A percentile compares a stretch with the other conserved stretches of the same genome.
Evolutionary conservation across 1,139 yeast species (phyloP).

Genomic region (Nakaseomyces nivariensis): DNA sequence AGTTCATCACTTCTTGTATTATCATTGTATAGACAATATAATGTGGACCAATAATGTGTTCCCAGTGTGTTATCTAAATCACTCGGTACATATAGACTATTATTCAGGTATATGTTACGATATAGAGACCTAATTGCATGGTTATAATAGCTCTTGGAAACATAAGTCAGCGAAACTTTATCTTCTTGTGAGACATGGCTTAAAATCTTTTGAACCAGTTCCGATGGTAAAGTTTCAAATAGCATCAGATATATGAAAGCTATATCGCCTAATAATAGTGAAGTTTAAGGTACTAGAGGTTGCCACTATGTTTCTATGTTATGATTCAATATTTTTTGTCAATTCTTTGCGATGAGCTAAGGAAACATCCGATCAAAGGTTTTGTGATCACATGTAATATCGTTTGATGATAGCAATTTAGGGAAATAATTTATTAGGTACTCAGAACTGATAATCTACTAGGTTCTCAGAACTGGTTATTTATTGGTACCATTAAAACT

Average conservation of each 20-base stretch:
- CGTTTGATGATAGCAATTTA: too few relatives aligned
- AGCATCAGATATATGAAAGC: not conserved
- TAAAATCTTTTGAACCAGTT: conserved; percentile 16
- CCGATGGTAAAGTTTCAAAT: conserved; percentile 20
- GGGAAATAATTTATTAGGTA: too few relatives aligned
- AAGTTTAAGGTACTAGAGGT: too few relatives aligned
- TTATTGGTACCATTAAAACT: too few relatives aligned
- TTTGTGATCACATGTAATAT: too few relatives aligned
- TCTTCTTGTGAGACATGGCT: conserved; percentile 20
- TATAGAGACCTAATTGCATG: conserved; percentile 16
- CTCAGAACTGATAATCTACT: too few relatives aligned
- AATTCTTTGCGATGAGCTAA: too few relatives aligned
- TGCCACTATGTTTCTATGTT: too few relatives aligned
- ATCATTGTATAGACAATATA: conserved; percentile 11
- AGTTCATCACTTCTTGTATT: not conserved
- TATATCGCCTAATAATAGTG: too few relatives aligned
- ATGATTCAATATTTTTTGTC: too few relatives aligned
- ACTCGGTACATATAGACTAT: conserved; percentile 17
- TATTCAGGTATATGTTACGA: conserved; percentile 22
- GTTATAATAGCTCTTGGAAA: conserved; percentile 14
- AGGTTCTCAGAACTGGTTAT: too few relatives aligned
- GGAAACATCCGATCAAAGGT: too few relatives aligned
- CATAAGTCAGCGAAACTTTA: conserved; percentile 19
- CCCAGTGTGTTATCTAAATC: conserved; percentile 19
- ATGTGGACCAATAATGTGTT: conserved; percentile 20